These are phyloP conservation scores for Microdochium paspali DNA, from an alignment of 2,329 filamentous ascomycete genomes.

Conservation along the genomic window DNA sequence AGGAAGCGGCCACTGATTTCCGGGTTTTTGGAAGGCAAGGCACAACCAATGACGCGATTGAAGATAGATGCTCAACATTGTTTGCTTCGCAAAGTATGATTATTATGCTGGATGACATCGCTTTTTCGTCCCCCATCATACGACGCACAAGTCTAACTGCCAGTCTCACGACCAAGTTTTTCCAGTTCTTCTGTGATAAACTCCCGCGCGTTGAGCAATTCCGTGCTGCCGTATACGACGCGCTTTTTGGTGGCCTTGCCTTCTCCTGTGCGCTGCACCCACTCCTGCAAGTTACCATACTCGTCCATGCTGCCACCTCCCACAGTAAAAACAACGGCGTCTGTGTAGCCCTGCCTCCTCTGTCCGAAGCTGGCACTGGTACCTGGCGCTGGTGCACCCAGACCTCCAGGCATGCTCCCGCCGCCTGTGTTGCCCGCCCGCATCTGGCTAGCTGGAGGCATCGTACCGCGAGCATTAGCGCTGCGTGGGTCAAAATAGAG, in stretches of 20 bases:
- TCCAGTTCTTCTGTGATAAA: constrained; percentile 57
- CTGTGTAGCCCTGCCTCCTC: constrained; percentile 76
- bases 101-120: too few species aligned
- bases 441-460: constrained; percentile 67
- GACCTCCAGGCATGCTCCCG: constrained; percentile 26
- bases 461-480: constrained; percentile 83
- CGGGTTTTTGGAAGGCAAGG: too few species aligned
- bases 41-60: too few species aligned
- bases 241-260: constrained; percentile 58
- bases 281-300: constrained; percentile 94
- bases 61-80: too few species aligned
- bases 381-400: constrained; percentile 44
- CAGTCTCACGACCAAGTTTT: constrained; percentile 50
- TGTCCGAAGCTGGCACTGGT: constrained; percentile 84
- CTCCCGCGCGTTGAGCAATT: constrained; percentile 60
- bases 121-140: too few species aligned
- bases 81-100: not conserved
- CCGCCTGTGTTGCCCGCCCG: constrained; percentile 33
- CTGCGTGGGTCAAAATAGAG: constrained; percentile 95
- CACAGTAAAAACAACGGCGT: constrained; percentile 89
- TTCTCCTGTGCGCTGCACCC: constrained; percentile 70
- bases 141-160: not conserved
- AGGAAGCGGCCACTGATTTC: too few species aligned
- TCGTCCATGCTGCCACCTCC: constrained; percentile 98
- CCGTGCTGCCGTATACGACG: constrained; percentile 92